These are phyloP conservation scores for Lactifluus pinguis DNA, from an alignment of 768 basidiomycete genomes.

Conservation along the genomic window DNA sequence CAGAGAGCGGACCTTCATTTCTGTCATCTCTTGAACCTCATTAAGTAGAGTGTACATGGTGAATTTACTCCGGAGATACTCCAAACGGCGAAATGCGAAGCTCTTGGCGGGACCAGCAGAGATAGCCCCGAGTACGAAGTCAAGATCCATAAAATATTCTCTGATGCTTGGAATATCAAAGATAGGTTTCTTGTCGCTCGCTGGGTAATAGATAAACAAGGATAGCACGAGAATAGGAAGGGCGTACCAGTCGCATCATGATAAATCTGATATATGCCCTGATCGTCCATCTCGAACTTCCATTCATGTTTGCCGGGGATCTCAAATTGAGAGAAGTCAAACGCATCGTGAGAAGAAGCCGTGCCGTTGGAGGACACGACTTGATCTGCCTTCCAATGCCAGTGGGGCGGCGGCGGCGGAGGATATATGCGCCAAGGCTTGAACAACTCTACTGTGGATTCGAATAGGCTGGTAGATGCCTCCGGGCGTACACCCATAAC, in stretches of 20 bases:
- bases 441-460: constrained; percentile 27
- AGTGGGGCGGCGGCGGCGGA: constrained; percentile 87
- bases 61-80: constrained; percentile 89
- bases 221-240: neutral
- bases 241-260: constrained; percentile 30
- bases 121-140: constrained; percentile 83
- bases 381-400: constrained; percentile 70
- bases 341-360: constrained; percentile 35
- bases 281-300: constrained; percentile 69
- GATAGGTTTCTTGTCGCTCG: constrained; percentile 41
- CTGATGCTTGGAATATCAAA: constrained; percentile 78
- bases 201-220: constrained; percentile 7
- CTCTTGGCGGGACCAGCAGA: constrained; percentile 94
- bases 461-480: constrained; percentile 27
- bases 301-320: constrained; percentile 57
- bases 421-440: constrained; percentile 87
- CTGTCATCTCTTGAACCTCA: constrained; percentile 87
- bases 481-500: constrained; percentile 64
- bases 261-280: constrained; percentile 89
- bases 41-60: constrained; percentile 88
- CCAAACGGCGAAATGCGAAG: constrained; percentile 85
- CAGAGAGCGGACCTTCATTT: constrained; percentile 77
- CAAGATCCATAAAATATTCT: constrained; percentile 95
- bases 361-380: constrained; percentile 32
- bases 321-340: constrained; percentile 59